Base-by-base conservation (phyloP, 1,284 basidiomycete species). In the Thelephora terrestris region DNA sequence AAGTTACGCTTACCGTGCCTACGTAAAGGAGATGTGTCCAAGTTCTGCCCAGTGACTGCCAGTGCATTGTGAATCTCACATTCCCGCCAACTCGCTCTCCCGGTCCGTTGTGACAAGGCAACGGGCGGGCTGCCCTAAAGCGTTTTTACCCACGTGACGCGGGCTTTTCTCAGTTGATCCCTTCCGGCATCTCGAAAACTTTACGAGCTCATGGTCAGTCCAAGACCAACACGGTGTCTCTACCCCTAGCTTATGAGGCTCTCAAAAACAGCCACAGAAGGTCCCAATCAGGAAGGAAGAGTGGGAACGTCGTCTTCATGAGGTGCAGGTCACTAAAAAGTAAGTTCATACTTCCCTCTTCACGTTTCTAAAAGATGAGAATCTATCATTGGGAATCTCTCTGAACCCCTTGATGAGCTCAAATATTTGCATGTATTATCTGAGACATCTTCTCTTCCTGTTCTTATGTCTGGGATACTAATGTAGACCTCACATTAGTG, bases 361-460 rank as follows among this genome's bases (percentile, higher is more conserved):
- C 39, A 36, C 38, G 53, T 50, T 47, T 38, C 40, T 53, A 50
- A 60, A 66, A 61, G 85, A 87, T 79, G 79, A 83, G 64, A 68
- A 66, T 74, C 39, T 42, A 65, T 64, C 58, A 80, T 71, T 89
- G 87, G 87, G 87, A 90, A 90, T 90, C 87, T 89, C 87, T 84
- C 86, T 78, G 86, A 89, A 66, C 55, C 51, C 55, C 51, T 67
- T 79, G 81, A 79, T 71, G 83, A 85, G 73, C 60, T n/a, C 68
- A 65, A 61, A 63, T 63, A 54, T 60, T 78, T 82, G 79, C 81
- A 87, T 86, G 76, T 81, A 82, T 84, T 86, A 84, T 80, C 85
- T 87, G 85, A 87, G 38, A 35, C 40, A 50, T 49, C 50, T 24
- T 51, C 45, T 24, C 50, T 47, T 40, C 48, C 40, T 45, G 45